phyloP scores from a whole-genome alignment of 768 basidiomycete genomes.

The Mycena galopus region DNA sequence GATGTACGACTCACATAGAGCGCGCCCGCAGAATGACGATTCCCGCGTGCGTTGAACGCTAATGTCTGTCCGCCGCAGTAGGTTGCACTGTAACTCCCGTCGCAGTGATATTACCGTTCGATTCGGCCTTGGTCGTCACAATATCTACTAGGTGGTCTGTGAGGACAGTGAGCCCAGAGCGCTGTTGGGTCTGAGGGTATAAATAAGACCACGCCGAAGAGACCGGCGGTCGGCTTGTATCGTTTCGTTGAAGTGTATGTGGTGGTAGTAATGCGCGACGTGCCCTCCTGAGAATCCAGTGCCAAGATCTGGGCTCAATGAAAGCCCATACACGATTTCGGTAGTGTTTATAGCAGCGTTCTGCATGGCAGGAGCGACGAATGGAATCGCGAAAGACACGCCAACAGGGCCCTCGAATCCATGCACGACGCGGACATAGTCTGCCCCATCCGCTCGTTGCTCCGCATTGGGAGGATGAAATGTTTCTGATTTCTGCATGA shows the following conservation, averaged over 20 bases:
- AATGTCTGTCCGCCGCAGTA: constrained; percentile 11
- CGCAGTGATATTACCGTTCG: constrained; percentile 20
- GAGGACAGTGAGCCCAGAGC: constrained; percentile 26
- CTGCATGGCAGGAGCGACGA: constrained; percentile 32
- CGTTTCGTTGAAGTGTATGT: constrained; percentile 36
- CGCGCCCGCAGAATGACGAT: constrained; percentile 27
- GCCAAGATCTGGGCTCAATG: constrained; percentile 33
- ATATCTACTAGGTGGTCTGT: constrained; percentile 27
- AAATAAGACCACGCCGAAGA: constrained; percentile 37
- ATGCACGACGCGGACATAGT: constrained; percentile 30
- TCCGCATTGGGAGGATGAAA: constrained; percentile 32
- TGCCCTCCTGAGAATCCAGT: constrained; percentile 36
- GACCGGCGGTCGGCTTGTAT: constrained; percentile 34
- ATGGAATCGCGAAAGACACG: constrained; percentile 30
- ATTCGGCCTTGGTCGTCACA: neutral
- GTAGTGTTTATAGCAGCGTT: constrained; percentile 27
- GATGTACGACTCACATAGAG: constrained; percentile 24
- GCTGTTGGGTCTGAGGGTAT: constrained; percentile 28
- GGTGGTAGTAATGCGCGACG: constrained; percentile 33
- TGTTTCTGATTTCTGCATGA: constrained; percentile 38
- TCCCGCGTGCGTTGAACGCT: constrained; percentile 25
- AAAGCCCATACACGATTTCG: constrained; percentile 25
- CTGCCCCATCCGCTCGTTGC: constrained; percentile 31
- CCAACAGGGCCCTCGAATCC: constrained; percentile 35
- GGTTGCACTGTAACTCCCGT: constrained; percentile 26